phyloP scores from a whole-genome alignment of 768 basidiomycete genomes.

The Mrakia frigida region DNA sequence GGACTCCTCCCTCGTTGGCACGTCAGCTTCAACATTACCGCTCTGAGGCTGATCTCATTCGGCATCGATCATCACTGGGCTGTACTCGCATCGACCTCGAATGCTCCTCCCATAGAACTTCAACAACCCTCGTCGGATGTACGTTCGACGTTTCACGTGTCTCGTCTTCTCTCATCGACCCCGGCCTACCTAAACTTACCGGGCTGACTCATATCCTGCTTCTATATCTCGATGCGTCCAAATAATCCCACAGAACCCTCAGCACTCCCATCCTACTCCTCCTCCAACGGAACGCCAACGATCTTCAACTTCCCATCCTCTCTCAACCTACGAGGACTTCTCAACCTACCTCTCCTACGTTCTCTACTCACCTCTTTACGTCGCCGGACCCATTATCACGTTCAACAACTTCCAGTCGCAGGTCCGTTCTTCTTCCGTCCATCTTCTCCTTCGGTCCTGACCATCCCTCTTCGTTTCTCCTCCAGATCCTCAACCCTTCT shows the following conservation, averaged over 20 bases:
- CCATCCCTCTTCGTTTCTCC: background rate
- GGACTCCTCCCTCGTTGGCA: conserved; percentile 91
- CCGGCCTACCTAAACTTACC: background rate
- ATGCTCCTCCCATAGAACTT: background rate
- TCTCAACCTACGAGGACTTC: conserved; percentile 57
- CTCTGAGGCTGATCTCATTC: conserved; percentile 87
- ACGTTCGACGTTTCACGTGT: background rate
- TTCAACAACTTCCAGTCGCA: conserved; percentile 96
- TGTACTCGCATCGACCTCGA: conserved; percentile 7
- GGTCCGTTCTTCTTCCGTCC: conserved; percentile 47
- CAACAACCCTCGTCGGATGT: background rate
- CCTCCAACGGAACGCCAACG: conserved; percentile 51
- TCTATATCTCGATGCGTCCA: background rate
- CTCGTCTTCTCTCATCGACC: background rate
- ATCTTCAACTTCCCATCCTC: conserved; percentile 53
- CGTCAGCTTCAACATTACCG: conserved; percentile 89
- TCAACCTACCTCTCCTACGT: conserved; percentile 72
- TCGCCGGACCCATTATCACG: conserved; percentile 91
- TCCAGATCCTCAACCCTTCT: background rate
- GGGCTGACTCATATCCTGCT: background rate
- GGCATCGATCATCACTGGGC: conserved; percentile 92
- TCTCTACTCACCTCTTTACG: conserved; percentile 90
- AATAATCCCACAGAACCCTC: background rate
- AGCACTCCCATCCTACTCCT: background rate
- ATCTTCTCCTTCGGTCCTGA: background rate